These are phyloP conservation scores for Leishmania aethiopica DNA, from an alignment of 208 protist genomes.

Conservation along the genomic window DNA sequence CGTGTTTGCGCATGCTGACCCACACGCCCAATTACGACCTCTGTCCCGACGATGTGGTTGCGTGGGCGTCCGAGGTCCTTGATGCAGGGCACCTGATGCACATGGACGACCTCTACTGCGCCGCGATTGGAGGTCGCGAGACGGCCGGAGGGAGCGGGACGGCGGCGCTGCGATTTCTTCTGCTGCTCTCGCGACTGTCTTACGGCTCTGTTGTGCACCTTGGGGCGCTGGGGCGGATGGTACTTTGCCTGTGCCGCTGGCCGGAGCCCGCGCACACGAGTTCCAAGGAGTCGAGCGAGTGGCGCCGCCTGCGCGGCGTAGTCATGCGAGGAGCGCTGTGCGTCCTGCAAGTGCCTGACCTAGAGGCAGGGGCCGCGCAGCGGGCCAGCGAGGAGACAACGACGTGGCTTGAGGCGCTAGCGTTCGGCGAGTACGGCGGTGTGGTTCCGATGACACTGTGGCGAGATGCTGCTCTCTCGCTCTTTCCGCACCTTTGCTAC, in stretches of 20 bases:
- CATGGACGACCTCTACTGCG: not conserved
- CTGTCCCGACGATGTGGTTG: constrained; percentile 24
- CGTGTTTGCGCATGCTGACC: constrained; percentile 34
- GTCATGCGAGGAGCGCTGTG: constrained; percentile 36
- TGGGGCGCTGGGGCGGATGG: constrained; percentile 14
- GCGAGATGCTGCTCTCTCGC: constrained; percentile 30
- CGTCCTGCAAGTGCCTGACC: constrained; percentile 18
- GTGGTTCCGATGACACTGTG: constrained; percentile 48
- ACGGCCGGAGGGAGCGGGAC: not conserved
- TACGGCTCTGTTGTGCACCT: constrained; percentile 25
- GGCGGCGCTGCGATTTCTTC: not conserved
- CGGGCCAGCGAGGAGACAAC: not conserved
- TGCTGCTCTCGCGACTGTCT: constrained; percentile 54
- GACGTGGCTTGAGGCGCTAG: constrained; percentile 49
- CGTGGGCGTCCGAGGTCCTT: constrained; percentile 31
- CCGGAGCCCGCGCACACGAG: constrained; percentile 10
- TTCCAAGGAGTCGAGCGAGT: constrained; percentile 30
- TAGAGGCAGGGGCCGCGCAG: constrained; percentile 6
- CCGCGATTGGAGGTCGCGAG: not conserved
- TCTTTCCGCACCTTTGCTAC: constrained; percentile 2
- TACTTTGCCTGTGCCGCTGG: constrained; percentile 14
- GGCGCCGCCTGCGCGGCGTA: constrained; percentile 65
- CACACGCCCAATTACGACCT: constrained; percentile 68
- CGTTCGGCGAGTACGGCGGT: constrained; percentile 41
- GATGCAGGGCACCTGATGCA: constrained; percentile 9